Percentiles rank a stretch among this genome's conserved stretches.
Evolutionary conservation across 2,329 filamentous ascomycete species (phyloP).

Genomic region (Bipolaris bicolor): DNA sequence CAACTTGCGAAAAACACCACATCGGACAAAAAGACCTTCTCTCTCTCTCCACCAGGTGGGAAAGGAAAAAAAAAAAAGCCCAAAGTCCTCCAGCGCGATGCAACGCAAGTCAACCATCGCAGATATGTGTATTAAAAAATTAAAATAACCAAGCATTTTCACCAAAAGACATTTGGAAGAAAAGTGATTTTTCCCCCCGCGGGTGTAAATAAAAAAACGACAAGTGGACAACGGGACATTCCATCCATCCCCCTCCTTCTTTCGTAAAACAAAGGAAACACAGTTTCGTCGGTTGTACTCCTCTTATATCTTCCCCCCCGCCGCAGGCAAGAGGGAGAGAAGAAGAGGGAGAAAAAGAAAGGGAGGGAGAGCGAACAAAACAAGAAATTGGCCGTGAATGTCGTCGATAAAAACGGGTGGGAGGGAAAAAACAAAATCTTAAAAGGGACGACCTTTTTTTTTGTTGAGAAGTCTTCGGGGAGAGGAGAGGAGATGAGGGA

Average conservation of each 20-base stretch:
- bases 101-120: constrained; percentile 26
- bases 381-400: constrained; percentile 20
- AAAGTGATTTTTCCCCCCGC: too few relatives aligned
- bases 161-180: background rate
- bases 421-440: too few relatives aligned
- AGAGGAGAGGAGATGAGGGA: constrained; percentile 32
- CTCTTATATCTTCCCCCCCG: constrained; percentile 7
- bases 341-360: background rate
- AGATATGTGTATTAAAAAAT: constrained; percentile 3
- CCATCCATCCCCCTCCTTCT: background rate
- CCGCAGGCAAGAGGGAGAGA: background rate
- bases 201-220: background rate
- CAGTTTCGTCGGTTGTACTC: constrained; percentile 46
- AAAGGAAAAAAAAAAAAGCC: constrained; percentile 9
- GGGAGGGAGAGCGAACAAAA: background rate
- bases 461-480: background rate
- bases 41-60: constrained; percentile 20
- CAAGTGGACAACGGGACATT: background rate
- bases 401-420: constrained; percentile 15
- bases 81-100: constrained; percentile 33
- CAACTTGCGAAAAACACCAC: constrained; percentile 28
- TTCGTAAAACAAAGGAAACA: constrained; percentile 32
- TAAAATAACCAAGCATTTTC: constrained; percentile 17
- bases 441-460: background rate
- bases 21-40: constrained; percentile 15